Percentiles rank a stretch among this genome's conserved stretches.
Conservation (phyloP, 257 asterid genomes). For the Schizonepeta tenuifolia region DNA sequence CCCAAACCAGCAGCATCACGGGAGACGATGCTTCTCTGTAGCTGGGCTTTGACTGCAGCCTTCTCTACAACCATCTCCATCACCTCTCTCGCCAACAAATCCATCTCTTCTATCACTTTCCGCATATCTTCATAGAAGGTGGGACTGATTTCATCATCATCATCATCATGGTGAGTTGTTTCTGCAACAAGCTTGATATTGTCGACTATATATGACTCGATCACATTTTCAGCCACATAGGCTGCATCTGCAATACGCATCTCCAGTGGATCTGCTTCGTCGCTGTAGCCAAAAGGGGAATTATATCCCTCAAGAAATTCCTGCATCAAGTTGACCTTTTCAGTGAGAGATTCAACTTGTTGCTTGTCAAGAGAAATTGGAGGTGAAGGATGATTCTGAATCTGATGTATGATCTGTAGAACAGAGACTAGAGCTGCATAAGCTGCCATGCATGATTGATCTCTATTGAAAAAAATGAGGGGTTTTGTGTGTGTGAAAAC, state of each 20-base stretch:
- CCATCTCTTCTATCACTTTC: conserved; percentile 13
- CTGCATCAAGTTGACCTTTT: background rate
- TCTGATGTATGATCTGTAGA: background rate
- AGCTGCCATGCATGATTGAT: conserved; percentile 18
- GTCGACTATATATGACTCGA: background rate
- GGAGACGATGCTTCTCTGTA: too few species aligned
- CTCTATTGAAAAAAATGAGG: too few species aligned
- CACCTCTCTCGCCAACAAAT: background rate
- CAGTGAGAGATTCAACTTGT: conserved; percentile 12
- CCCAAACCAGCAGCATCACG: background rate
- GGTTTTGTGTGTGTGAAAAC: too few species aligned
- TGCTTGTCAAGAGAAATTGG: conserved; percentile 1
- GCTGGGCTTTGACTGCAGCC: too few species aligned
- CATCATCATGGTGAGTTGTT: background rate
- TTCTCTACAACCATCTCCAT: background rate
- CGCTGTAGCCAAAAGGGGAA: too few species aligned
- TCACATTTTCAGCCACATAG: background rate
- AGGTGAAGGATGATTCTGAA: conserved; percentile 8
- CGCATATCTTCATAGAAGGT: background rate
- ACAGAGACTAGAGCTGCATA: conserved; percentile 20
- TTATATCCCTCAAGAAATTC: background rate
- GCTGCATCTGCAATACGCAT: conserved; percentile 2
- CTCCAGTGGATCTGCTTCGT: background rate
- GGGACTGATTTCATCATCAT: background rate
- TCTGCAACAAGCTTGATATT: too few species aligned